These are phyloP conservation scores for Kwoniella botswanensis DNA, from an alignment of 768 basidiomycete species.

Conservation along the genomic window DNA sequence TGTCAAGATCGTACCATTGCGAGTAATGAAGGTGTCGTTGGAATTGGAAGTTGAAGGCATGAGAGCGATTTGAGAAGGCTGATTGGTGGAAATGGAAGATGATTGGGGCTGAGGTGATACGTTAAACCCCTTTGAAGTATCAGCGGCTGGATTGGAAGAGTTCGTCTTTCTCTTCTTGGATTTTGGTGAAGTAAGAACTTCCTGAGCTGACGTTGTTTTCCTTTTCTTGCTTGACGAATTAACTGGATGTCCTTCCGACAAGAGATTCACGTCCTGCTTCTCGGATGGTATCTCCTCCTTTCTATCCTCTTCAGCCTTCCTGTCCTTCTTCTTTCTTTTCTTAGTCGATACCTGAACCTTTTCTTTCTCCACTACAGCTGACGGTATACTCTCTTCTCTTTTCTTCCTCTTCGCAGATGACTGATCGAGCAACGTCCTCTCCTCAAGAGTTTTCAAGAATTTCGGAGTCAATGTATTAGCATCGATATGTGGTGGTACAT, in stretches of 20 bases:
- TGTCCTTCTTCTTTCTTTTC: background rate
- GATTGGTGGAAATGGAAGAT: background rate
- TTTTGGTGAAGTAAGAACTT: background rate
- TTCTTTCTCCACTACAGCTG: background rate
- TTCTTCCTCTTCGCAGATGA: background rate
- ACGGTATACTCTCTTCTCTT: background rate
- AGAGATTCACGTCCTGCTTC: too few relatives aligned
- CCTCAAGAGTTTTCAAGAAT: background rate
- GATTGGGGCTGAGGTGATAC: background rate
- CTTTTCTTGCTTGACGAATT: background rate
- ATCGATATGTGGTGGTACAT: slow-evolving; percentile 8
- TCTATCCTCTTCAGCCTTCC: background rate
- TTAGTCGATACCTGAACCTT: background rate
- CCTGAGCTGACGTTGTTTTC: background rate
- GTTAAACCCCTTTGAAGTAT: background rate
- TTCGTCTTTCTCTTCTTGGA: background rate
- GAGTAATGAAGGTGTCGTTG: background rate
- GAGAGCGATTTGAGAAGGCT: background rate
- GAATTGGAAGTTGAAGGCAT: background rate
- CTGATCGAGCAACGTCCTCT: background rate
- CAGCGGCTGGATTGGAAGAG: background rate
- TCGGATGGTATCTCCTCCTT: background rate
- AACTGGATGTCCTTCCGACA: background rate
- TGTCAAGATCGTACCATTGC: slow-evolving; percentile 16
- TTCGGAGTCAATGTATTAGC: background rate